Evolutionary conservation across 78 protist genomes (phyloP), one percentile per base, ranked within the genome.

Genomic region (slime mould (Dictyostelium discoideum)): DNA sequence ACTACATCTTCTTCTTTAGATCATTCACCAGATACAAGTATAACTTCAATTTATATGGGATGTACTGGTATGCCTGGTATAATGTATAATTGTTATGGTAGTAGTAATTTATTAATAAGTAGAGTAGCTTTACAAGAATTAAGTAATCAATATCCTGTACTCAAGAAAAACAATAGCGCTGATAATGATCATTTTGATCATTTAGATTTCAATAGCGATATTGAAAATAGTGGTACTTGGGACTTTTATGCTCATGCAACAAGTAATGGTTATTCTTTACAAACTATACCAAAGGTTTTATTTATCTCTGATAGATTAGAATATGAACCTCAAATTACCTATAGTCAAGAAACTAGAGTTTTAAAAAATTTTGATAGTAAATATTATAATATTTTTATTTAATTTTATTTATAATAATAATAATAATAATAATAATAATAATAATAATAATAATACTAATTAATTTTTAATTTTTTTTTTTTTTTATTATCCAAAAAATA

Each of bases 41-140:
- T 48, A 29, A 69, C 24, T 14, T 63, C 84, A 29, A 77, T 90
- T 3, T 90, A 37, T 54, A 48, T 90, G 79, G 95, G 95, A 37
- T 90, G 95, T 37, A 22, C 7, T 11, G 95, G 95, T 11, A 82
- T 90, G 83, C 82, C 87, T 1, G 95, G 95, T 20, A 90, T 90
- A 18, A 82, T 90, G 95, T 90, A 90, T 72, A 90, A 90, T 37
- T 90, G 95, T 77, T 90, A 82, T 50, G 95, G 95, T 22, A 50
- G 84, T 48, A 90, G 84, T n/a, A 90, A 90, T 73, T 20, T 90
- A 8, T 6, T 90, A 9, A 82, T 90, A 2, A 44, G 39, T 1
- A 63, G 50, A 16, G 3, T 6, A 13, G 57, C 32, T 2, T 32
- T 90, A 26, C 18, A n/a, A 10, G 60, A 46, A 22, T 10, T 88